Evolutionary conservation across 2,329 filamentous ascomycete species (phyloP), one percentile per base, ranked within the genome.

Genomic region (Penicillium hordei): DNA sequence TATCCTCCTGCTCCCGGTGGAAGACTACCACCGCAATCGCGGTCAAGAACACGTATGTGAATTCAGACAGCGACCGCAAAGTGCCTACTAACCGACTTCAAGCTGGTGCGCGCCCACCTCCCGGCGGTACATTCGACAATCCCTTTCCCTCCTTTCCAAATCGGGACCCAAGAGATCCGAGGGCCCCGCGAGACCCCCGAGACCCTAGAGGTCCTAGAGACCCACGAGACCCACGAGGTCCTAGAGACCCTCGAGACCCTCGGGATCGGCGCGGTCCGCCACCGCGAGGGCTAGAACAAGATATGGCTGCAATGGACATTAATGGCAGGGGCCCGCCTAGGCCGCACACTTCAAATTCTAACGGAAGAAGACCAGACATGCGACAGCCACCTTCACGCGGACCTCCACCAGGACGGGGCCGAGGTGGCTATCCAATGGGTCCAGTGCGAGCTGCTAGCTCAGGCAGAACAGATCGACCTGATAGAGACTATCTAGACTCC

Each of bases 61-160:
- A 50, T 19, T 17, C 48, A 43, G 19, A 27, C 29, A 42, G 25
- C 52, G 21, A 39, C 25, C 31, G 52, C 23, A 39, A 43, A 34
- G 23, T 19, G 29, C 13, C 31, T 23, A 45, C 55, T 65, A 57
- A 66, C 38, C 43, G 17, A 15, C 50, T 39, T 39, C 19, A 56
- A 67, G 48, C 63, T 38, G 48, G 60, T 48, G 66, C 49, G 48
- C 65, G 64, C 50, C 63, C 64, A 36, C 75, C 73, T 4, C 71
- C 71, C 48, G 78, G 34, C 72, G 77, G 44, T 71, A 74, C 72
- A 29, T 82, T 76, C 70, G 81, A 83, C 56, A 80, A 78, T 61
- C 81, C 81, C 3, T 83, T 82, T 55, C 80, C 81, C 27, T 67
- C 74, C 5, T 81, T 70, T 60, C 75, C 65, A 46, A 44, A 39